A percentile compares a stretch with the other conserved stretches of the same genome.
Conservation (phyloP, 2,329 filamentous ascomycete genomes). For the Cytospora piceicola region DNA sequence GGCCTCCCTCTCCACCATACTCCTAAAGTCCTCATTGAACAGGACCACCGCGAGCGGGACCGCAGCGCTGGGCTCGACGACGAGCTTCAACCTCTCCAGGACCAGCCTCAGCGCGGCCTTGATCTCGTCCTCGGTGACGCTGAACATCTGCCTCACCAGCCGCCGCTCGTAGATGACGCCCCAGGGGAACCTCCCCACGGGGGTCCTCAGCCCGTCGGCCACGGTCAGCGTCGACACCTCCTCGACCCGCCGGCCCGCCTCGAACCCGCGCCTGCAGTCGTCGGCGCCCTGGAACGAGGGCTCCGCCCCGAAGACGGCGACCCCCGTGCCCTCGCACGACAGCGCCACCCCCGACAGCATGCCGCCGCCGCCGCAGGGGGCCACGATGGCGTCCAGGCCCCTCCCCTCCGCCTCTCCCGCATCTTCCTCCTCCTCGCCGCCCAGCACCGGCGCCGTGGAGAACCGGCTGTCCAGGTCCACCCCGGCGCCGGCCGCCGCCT, state of each 20-base stretch:
- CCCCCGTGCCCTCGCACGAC: constrained; percentile 71
- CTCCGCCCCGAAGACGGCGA: constrained; percentile 84
- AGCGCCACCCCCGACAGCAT: constrained; percentile 84
- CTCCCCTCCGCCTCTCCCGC: constrained; percentile 33
- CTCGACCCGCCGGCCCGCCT: constrained; percentile 65
- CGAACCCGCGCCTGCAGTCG: constrained; percentile 75
- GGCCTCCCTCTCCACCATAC: constrained; percentile 69
- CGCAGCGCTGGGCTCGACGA: constrained; percentile 85
- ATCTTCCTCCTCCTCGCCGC: constrained; percentile 24
- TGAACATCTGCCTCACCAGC: constrained; percentile 72
- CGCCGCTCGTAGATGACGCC: constrained; percentile 69
- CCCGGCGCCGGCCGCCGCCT: constrained; percentile 33
- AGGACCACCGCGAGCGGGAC: constrained; percentile 83
- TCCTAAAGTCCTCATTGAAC: constrained; percentile 83
- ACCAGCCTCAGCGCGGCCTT: constrained; percentile 74
- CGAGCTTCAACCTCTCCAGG: constrained; percentile 84
- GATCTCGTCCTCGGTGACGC: constrained; percentile 83
- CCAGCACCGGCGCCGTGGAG: constrained; percentile 4
- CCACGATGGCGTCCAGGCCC: constrained; percentile 71
- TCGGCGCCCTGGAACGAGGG: constrained; percentile 82
- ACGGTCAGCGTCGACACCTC: constrained; percentile 77
- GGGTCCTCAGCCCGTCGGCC: constrained; percentile 86
- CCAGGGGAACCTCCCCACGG: constrained; percentile 79
- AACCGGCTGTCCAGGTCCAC: constrained; percentile 28
- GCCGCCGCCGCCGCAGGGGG: constrained; percentile 86